phyloP scores from a whole-genome alignment of 164 flowering plant genomes.

The Santalum album region DNA sequence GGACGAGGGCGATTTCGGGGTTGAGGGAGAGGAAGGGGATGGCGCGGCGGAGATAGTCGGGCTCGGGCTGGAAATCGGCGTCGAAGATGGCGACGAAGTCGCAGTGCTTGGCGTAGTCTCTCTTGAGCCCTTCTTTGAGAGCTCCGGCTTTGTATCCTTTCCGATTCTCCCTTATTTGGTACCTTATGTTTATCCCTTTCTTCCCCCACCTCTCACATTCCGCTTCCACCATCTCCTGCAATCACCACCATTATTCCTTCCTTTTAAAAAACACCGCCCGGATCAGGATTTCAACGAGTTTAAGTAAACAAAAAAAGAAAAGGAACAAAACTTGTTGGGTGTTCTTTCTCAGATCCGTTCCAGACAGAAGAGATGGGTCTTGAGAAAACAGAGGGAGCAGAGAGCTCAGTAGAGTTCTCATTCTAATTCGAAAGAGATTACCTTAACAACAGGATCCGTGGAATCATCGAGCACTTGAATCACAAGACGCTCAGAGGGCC shows the following conservation, averaged over 20 bases:
- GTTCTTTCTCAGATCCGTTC: too few species aligned
- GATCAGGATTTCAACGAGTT: too few species aligned
- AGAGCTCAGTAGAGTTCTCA: background rate
- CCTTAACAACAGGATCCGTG: slow-evolving; percentile 74
- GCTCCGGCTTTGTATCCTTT: slow-evolving; percentile 95
- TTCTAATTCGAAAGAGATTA: too few species aligned
- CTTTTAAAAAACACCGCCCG: too few species aligned
- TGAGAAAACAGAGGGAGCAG: too few species aligned
- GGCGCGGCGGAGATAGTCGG: slow-evolving; percentile 70
- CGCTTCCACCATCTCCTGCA: slow-evolving; percentile 53
- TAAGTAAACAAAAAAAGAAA: too few species aligned
- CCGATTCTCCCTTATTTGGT: slow-evolving; percentile 79
- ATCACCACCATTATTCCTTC: too few species aligned
- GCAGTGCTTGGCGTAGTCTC: slow-evolving; percentile 73
- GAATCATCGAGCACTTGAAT: slow-evolving; percentile 95
- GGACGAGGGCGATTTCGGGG: slow-evolving; percentile 75
- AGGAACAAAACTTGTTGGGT: too few species aligned
- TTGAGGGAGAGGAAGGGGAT: slow-evolving; percentile 70
- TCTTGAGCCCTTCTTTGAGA: slow-evolving; percentile 81
- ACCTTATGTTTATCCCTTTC: slow-evolving; percentile 69
- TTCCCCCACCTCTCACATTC: slow-evolving; percentile 82
- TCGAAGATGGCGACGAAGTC: slow-evolving; percentile 86
- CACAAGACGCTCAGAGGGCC: slow-evolving; percentile 84
- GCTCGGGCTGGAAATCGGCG: slow-evolving; percentile 93
- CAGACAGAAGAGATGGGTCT: too few species aligned